These are phyloP conservation scores for Skeletonema costatum DNA, from an alignment of 108 stramenopile species.

Conservation along the genomic window DNA sequence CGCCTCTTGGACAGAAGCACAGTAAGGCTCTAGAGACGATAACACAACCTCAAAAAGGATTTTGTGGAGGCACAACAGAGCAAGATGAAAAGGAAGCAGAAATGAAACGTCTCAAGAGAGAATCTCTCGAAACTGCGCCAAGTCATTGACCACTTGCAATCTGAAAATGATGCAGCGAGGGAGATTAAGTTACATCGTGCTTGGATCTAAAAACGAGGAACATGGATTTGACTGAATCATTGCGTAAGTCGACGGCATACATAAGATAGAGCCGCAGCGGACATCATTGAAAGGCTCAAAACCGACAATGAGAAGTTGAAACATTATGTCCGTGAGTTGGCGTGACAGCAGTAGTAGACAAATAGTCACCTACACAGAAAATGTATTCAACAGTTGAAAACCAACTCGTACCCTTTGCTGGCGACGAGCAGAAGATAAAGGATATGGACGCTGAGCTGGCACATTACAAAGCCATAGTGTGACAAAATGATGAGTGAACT, in stretches of 20 bases:
- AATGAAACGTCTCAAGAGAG: constrained; percentile 1
- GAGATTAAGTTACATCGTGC: constrained; percentile 23
- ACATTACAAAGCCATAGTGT: constrained; percentile 16
- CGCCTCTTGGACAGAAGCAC: constrained; percentile 7
- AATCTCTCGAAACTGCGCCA: constrained; percentile 17
- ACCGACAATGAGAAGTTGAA: constrained; percentile 21
- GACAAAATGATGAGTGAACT: constrained; percentile 10
- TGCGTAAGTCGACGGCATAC: constrained; percentile 9
- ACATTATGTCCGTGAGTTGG: not conserved
- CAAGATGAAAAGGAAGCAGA: not conserved
- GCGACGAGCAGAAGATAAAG: not conserved
- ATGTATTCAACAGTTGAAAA: not conserved
- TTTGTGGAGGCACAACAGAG: not conserved
- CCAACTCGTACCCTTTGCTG: constrained; percentile 4
- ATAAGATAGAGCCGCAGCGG: constrained; percentile 18
- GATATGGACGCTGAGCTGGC: constrained; percentile 11
- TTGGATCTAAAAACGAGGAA: constrained; percentile 23
- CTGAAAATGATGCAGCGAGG: constrained; percentile 22
- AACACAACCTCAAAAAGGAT: constrained; percentile 5
- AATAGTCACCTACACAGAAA: not conserved
- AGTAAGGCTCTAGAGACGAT: constrained; percentile 11
- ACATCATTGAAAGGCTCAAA: constrained; percentile 21
- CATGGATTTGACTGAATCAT: constrained; percentile 19
- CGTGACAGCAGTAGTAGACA: not conserved
- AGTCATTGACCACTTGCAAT: constrained; percentile 13